Evolutionary conservation across 1,139 yeast species (phyloP).

Genomic region (Meyerozyma athensensis): DNA sequence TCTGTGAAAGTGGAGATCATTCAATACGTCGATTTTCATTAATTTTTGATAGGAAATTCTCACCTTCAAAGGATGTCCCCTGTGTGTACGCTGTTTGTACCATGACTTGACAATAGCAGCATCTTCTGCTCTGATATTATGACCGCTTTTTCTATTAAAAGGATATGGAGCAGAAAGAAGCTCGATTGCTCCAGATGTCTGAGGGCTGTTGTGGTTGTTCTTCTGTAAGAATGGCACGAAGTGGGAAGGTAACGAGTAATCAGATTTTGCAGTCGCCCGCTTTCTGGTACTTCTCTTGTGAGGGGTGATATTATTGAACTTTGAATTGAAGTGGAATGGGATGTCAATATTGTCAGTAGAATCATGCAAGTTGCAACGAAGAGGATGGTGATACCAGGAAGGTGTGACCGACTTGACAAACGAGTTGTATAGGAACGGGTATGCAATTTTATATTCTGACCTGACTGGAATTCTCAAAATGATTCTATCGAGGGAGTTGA

Average conservation of each 20-base stretch:
- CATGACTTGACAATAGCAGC: conserved; percentile 79
- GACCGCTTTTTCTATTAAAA: conserved; percentile 69
- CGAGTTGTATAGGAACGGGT: conserved; percentile 80
- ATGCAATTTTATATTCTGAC: conserved; percentile 83
- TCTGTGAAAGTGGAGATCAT: conserved; percentile 52
- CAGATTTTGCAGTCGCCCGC: conserved; percentile 27
- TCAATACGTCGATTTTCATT: conserved; percentile 67
- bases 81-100: conserved; percentile 68
- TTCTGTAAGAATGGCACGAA: conserved; percentile 43
- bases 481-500: conserved; percentile 81
- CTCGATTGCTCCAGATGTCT: conserved; percentile 49
- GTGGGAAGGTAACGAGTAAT: conserved; percentile 32
- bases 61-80: conserved; percentile 64
- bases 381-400: conserved; percentile 61
- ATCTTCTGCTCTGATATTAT: conserved; percentile 80
- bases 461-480: conserved; percentile 72
- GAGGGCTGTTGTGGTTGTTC: conserved; percentile 8
- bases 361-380: conserved; percentile 40
- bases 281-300: conserved; percentile 25
- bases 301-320: conserved; percentile 51
- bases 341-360: conserved; percentile 37
- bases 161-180: conserved; percentile 84
- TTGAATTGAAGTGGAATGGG: conserved; percentile 51
- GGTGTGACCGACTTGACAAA: conserved; percentile 61
- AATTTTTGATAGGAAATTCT: conserved; percentile 85